A percentile compares a stretch with the other conserved stretches of the same genome.
These are phyloP conservation scores for Yamadazyma sp. DNA, from an alignment of 805 yeast species.

Conservation along the genomic window DNA sequence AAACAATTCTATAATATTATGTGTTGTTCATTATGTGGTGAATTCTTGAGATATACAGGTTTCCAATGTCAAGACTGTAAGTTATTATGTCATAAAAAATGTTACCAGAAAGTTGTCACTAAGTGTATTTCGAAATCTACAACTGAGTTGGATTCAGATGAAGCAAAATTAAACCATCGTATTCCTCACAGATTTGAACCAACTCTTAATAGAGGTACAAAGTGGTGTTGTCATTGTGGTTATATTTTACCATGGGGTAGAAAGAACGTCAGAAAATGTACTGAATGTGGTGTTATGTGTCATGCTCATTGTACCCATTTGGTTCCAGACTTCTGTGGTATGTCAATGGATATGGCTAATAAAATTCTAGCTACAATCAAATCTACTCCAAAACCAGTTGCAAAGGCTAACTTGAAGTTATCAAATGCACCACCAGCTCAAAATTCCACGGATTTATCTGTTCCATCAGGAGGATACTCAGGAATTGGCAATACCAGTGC, in stretches of 20 bases:
- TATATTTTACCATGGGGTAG: slow-evolving; percentile 93
- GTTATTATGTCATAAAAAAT: slow-evolving; percentile 76
- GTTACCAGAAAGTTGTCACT: slow-evolving; percentile 76
- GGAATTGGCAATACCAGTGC: neutral
- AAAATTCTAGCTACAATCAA: slow-evolving; percentile 81
- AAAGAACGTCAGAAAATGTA: slow-evolving; percentile 87
- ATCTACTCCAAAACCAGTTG: slow-evolving; percentile 46
- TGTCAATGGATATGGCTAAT: slow-evolving; percentile 96
- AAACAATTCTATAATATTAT: slow-evolving; percentile 93
- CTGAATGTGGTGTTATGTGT: slow-evolving; percentile 92
- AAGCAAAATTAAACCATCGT: slow-evolving; percentile 84
- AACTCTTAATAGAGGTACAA: slow-evolving; percentile 89
- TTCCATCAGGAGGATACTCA: neutral
- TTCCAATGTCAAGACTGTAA: slow-evolving; percentile 84
- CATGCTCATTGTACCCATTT: slow-evolving; percentile 89
- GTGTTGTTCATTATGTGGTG: slow-evolving; percentile 98
- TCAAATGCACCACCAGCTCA: neutral
- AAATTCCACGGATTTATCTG: neutral
- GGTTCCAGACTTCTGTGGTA: slow-evolving; percentile 98
- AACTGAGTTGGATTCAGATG: slow-evolving; percentile 62
- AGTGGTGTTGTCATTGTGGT: slow-evolving; percentile 99
- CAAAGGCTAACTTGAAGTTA: slow-evolving; percentile 5
- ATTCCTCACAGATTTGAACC: slow-evolving; percentile 97
- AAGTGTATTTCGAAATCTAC: slow-evolving; percentile 79
- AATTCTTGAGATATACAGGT: slow-evolving; percentile 84